Conservation (phyloP, 495 filamentous ascomycete species). For the Trichodelitschia bisporula region DNA sequence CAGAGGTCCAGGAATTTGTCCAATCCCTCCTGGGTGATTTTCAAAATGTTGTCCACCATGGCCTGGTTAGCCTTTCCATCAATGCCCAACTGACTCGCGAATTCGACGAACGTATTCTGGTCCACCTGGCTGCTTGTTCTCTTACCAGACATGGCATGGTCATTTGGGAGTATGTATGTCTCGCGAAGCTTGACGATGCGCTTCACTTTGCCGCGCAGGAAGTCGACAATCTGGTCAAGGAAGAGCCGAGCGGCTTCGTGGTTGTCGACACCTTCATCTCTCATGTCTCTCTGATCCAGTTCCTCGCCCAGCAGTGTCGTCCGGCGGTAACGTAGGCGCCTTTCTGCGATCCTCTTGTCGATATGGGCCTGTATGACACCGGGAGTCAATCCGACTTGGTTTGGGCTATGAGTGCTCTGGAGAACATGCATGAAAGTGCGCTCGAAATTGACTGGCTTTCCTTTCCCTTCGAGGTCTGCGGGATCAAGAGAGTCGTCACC, state of each 20-base stretch:
- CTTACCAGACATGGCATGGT: no score
- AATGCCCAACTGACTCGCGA: background rate
- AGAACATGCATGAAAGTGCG: slow-evolving; percentile 76
- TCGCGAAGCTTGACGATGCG: no score
- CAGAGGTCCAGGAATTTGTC: slow-evolving; percentile 56
- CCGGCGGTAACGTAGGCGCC: slow-evolving; percentile 5
- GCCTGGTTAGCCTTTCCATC: slow-evolving; percentile 6
- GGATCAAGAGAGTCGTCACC: slow-evolving; percentile 90
- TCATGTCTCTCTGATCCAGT: slow-evolving; percentile 38
- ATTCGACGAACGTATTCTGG: no score
- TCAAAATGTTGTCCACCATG: slow-evolving; percentile 39
- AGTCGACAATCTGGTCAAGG: slow-evolving; percentile 47
- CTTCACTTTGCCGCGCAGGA: no score
- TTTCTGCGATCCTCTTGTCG: slow-evolving; percentile 4
- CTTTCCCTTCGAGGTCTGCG: slow-evolving; percentile 89
- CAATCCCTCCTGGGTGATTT: slow-evolving; percentile 52
- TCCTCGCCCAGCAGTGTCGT: slow-evolving; percentile 1
- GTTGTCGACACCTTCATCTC: slow-evolving; percentile 50
- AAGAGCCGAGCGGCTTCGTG: slow-evolving; percentile 66
- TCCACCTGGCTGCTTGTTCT: no score
- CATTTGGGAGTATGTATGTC: background rate
- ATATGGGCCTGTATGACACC: slow-evolving; percentile 9
- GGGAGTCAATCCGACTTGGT: background rate
- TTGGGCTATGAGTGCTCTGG: slow-evolving; percentile 9
- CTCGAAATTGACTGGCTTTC: slow-evolving; percentile 79